These are phyloP conservation scores for Silene conica DNA, from an alignment of 148 eudicot species.

Conservation along the genomic window DNA sequence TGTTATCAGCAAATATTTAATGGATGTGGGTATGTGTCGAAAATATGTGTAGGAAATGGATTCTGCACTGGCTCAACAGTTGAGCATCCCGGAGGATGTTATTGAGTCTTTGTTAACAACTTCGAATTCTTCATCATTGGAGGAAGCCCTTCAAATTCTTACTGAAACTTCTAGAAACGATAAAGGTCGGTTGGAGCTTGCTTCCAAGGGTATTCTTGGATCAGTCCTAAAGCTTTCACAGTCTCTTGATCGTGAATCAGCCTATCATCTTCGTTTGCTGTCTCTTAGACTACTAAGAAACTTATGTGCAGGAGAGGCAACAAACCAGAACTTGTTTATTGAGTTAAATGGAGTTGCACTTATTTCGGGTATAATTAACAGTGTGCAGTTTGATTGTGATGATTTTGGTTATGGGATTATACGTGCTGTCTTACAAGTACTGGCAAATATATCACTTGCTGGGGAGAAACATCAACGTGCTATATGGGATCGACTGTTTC, in stretches of 20 bases:
- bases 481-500: conserved; percentile 63
- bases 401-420: conserved; percentile 39
- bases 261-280: conserved; percentile 35
- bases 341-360: conserved; percentile 52
- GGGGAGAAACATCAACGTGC: conserved; percentile 56
- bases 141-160: conserved; percentile 44
- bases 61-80: conserved; percentile 18
- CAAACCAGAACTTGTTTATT: conserved; percentile 59
- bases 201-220: conserved; percentile 37
- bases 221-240: conserved; percentile 45
- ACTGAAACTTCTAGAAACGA: conserved; percentile 41
- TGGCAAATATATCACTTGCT: conserved; percentile 73
- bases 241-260: conserved; percentile 32
- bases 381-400: conserved; percentile 24
- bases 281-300: conserved; percentile 78
- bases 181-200: conserved; percentile 62
- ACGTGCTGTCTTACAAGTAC: conserved; percentile 63
- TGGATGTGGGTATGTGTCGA: not conserved
- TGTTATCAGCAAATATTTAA: not conserved
- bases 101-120: conserved; percentile 35
- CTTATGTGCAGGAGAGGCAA: conserved; percentile 67
- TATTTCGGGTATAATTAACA: conserved; percentile 30
- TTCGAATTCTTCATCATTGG: conserved; percentile 40
- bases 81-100: conserved; percentile 35
- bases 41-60: conserved; percentile 31